Conservation (phyloP, 2,329 filamentous ascomycete species). For the Thielaviopsis euricoi region DNA sequence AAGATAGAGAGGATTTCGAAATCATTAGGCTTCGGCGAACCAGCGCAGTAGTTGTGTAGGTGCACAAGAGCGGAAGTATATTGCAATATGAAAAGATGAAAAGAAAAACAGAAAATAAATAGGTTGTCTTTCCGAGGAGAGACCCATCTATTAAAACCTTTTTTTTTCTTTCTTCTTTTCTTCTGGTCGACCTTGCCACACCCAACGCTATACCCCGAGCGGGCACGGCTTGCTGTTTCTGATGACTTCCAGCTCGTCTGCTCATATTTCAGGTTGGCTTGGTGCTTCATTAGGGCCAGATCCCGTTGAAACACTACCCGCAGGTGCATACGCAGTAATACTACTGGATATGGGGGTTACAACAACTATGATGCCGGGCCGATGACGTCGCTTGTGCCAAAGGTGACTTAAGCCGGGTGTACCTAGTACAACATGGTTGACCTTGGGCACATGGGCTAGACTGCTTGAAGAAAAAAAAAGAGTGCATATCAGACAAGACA, state of each 20-base stretch:
- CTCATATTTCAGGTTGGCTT: background rate
- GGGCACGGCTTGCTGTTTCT: background rate
- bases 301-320: background rate
- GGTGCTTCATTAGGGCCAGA: background rate
- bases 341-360: background rate
- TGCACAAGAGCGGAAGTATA: background rate
- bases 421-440: too few species aligned
- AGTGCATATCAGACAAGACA: too few species aligned
- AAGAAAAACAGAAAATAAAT: background rate
- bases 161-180: background rate
- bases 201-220: background rate
- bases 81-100: background rate
- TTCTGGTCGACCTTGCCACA: background rate
- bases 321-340: background rate
- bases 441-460: too few species aligned
- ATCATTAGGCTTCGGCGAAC: background rate
- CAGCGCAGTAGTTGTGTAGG: background rate
- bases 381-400: background rate
- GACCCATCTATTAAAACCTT: slow-evolving; percentile 1
- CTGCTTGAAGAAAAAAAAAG: too few species aligned
- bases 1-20: background rate
- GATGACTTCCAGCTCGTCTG: background rate
- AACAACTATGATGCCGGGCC: background rate
- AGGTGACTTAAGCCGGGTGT: background rate
- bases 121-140: background rate